A percentile compares a stretch with the other conserved stretches of the same genome.
Evolutionary conservation across 257 asterid genomes (phyloP).

Genomic region (Galeopsis tetrahit): DNA sequence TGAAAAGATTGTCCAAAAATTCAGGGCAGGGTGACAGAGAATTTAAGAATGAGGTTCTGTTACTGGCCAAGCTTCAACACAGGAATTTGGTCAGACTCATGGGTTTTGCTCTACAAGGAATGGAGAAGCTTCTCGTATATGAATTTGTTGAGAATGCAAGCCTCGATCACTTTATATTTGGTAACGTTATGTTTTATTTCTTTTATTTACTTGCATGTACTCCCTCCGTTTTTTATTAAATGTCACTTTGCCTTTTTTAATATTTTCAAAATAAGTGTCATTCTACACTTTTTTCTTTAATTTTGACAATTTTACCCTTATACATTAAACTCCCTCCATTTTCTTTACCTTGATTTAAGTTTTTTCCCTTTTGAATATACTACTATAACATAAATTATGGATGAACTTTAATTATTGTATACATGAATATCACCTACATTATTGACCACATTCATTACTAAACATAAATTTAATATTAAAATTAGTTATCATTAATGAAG

Average conservation of each 20-base stretch:
- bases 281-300: background rate
- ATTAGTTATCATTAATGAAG: too few relatives aligned
- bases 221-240: too few relatives aligned
- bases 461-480: too few relatives aligned
- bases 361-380: too few relatives aligned
- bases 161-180: slow-evolving; percentile 27
- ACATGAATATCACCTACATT: too few relatives aligned
- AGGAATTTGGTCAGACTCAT: slow-evolving; percentile 34
- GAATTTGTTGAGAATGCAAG: slow-evolving; percentile 34
- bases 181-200: slow-evolving; percentile 8
- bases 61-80: slow-evolving; percentile 33
- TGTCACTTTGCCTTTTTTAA: too few relatives aligned
- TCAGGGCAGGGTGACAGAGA: slow-evolving; percentile 34
- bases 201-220: background rate
- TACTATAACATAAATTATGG: too few relatives aligned
- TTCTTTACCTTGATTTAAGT: too few relatives aligned
- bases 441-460: too few relatives aligned
- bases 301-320: too few relatives aligned
- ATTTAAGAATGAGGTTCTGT: slow-evolving; percentile 31
- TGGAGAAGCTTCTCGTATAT: slow-evolving; percentile 34
- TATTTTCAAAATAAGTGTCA: background rate
- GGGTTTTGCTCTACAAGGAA: slow-evolving; percentile 28
- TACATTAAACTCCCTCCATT: too few relatives aligned
- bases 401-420: too few relatives aligned
- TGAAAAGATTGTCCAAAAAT: slow-evolving; percentile 31